Conservation (phyloP, 495 filamentous ascomycete species). For the Pseudoneurospora amorphoporcata region DNA sequence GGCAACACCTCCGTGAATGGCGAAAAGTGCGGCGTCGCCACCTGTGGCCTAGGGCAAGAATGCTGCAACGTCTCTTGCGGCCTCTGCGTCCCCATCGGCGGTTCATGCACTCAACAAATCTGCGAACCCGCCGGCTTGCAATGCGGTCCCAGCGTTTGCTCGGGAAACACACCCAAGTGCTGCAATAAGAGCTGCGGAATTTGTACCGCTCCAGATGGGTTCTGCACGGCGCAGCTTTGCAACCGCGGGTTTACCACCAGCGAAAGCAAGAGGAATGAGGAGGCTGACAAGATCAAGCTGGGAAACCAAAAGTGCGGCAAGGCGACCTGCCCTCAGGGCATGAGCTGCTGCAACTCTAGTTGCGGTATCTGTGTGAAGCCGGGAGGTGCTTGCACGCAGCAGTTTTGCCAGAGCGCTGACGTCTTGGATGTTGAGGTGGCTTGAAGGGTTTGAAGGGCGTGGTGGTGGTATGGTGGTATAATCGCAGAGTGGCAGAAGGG, state of each 20-base stretch:
- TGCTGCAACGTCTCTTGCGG: constrained; percentile 11
- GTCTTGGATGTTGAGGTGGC: background rate
- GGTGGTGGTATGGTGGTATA: background rate
- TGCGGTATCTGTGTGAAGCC: constrained; percentile 13
- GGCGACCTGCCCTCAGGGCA: constrained; percentile 3
- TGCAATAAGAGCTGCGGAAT: constrained; percentile 7
- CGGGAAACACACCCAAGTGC: background rate
- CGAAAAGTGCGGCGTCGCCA: background rate
- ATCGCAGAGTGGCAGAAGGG: background rate
- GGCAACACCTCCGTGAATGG: background rate
- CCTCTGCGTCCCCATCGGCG: constrained; percentile 6
- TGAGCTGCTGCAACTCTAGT: constrained; percentile 16
- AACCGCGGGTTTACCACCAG: background rate
- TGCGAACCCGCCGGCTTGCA: background rate
- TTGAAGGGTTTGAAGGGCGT: background rate
- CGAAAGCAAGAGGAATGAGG: background rate
- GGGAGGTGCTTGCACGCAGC: constrained; percentile 11
- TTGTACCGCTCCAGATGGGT: constrained; percentile 8
- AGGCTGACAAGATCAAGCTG: background rate
- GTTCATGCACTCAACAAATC: background rate
- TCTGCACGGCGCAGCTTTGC: constrained; percentile 15
- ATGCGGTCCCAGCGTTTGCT: background rate
- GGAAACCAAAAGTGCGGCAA: constrained; percentile 7
- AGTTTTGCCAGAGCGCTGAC: constrained; percentile 3
- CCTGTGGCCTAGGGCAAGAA: background rate